These are phyloP conservation scores for Areca catechu DNA, from an alignment of 176 grass and related monocot species.

Conservation along the genomic window DNA sequence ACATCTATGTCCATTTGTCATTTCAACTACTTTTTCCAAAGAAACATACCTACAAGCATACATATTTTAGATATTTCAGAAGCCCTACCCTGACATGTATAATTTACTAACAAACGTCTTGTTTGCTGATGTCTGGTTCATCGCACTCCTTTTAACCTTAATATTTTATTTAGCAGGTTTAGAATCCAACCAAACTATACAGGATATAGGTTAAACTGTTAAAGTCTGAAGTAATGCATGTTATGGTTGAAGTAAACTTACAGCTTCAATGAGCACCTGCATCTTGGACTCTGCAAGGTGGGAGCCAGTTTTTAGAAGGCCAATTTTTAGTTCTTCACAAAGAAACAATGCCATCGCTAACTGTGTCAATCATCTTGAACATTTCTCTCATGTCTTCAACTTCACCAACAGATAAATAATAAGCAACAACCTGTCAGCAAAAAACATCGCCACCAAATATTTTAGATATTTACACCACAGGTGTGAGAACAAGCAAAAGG, in stretches of 20 bases:
- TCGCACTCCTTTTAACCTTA: no score
- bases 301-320: conserved; percentile 81
- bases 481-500: not conserved
- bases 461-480: not conserved
- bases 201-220: no score
- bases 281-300: conserved; percentile 84
- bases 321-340: conserved; percentile 84
- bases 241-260: conserved; percentile 32
- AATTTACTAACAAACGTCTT: no score
- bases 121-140: no score
- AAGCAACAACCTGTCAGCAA: conserved; percentile 19
- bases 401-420: conserved; percentile 90
- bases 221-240: no score
- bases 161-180: no score
- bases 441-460: conserved; percentile 12
- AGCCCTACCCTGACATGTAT: no score
- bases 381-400: conserved; percentile 98
- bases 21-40: no score
- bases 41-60: no score
- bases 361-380: conserved; percentile 93
- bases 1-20: no score
- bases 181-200: no score
- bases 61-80: no score
- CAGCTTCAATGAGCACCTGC: conserved; percentile 96
- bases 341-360: conserved; percentile 92